phyloP scores from a whole-genome alignment of 164 flowering plant species.

The Kingdonia uniflora region DNA sequence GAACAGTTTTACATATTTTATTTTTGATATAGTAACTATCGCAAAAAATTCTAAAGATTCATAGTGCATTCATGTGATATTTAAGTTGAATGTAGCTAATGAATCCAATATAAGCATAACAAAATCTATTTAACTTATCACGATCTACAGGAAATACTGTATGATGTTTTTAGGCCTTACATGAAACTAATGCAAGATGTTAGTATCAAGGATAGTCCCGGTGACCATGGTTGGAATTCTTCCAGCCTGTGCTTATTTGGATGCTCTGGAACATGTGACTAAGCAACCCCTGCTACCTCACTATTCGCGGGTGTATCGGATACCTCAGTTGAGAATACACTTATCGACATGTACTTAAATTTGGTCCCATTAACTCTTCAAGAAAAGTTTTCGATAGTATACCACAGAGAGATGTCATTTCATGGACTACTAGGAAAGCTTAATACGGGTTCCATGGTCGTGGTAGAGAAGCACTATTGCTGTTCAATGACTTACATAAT shows the following conservation, averaged over 20 bases:
- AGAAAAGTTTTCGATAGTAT: conserved; percentile 41
- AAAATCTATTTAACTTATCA: too few species aligned
- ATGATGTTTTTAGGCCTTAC: too few species aligned
- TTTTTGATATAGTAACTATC: too few species aligned
- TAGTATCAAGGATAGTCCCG: conserved; percentile 25
- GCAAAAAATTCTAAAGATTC: too few species aligned
- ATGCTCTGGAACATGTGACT: conserved; percentile 38
- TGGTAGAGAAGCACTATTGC: conserved; percentile 40
- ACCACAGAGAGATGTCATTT: conserved; percentile 33
- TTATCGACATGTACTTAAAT: conserved; percentile 63
- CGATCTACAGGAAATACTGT: too few species aligned
- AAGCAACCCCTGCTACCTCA: conserved; percentile 36
- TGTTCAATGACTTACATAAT: conserved; percentile 27
- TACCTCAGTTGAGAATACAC: conserved; percentile 38
- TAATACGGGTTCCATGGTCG: conserved; percentile 65
- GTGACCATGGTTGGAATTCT: conserved; percentile 54
- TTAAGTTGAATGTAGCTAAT: too few species aligned
- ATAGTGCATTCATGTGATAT: too few species aligned
- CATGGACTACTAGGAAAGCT: conserved; percentile 56
- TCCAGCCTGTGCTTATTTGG: conserved; percentile 60
- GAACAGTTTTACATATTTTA: too few species aligned
- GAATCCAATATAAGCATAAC: too few species aligned
- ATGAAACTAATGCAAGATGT: too few species aligned
- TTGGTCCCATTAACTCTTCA: conserved; percentile 36
- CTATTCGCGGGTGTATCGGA: conserved; percentile 32